These are phyloP conservation scores for Wickerhamomyces silvicola DNA, from an alignment of 805 yeast species.

Conservation along the genomic window DNA sequence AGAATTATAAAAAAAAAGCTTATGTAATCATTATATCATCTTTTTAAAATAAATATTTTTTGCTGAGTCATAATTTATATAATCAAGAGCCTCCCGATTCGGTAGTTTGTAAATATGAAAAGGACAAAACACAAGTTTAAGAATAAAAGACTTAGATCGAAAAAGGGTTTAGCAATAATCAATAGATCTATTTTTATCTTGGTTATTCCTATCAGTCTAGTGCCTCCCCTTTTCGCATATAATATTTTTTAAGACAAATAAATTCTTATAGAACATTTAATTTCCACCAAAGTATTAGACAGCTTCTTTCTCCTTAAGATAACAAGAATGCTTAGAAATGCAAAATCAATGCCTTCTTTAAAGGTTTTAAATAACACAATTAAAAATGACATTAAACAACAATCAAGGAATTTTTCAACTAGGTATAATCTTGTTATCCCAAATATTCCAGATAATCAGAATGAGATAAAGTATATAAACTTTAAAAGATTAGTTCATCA, in stretches of 20 bases:
- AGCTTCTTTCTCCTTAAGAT: neutral
- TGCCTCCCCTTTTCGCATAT: no score
- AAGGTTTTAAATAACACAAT: conserved; percentile 10
- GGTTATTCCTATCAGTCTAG: no score
- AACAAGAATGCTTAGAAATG: conserved; percentile 20
- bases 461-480: conserved; percentile 6
- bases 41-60: neutral
- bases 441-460: conserved; percentile 17
- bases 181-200: no score
- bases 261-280: no score
- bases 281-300: no score
- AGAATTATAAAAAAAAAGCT: no score
- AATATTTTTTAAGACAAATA: no score
- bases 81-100: no score
- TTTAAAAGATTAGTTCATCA: conserved; percentile 24
- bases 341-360: conserved; percentile 24
- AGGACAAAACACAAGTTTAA: no score
- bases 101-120: conserved; percentile 1
- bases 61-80: neutral
- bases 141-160: no score
- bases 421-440: conserved; percentile 17
- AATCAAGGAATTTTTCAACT: conserved; percentile 7
- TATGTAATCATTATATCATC: no score
- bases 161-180: no score
- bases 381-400: conserved; percentile 7